Conservation (phyloP, 2,329 filamentous ascomycete species). For the Penicillium sp. region DNA sequence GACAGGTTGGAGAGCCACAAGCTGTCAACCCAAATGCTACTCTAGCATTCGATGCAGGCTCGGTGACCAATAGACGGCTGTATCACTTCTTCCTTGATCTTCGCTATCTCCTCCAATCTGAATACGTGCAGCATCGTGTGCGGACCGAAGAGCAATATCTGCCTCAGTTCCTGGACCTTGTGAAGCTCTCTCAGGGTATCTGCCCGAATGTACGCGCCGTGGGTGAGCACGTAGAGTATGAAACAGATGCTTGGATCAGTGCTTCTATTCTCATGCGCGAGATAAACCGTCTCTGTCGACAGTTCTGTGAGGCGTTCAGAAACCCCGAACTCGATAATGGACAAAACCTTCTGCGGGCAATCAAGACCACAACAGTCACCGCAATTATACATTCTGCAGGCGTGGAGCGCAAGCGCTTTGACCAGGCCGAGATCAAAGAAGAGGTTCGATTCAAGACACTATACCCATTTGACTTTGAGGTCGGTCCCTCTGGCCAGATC, state of each 20-base stretch:
- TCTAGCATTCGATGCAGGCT: conserved; percentile 88
- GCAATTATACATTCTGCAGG: conserved; percentile 89
- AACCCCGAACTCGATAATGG: conserved; percentile 65
- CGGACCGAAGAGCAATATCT: conserved; percentile 83
- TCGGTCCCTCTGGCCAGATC: conserved; percentile 41
- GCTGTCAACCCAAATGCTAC: conserved; percentile 84
- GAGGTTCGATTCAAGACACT: conserved; percentile 79
- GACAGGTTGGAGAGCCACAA: conserved; percentile 91
- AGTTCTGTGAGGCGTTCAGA: conserved; percentile 83
- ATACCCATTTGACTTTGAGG: conserved; percentile 76
- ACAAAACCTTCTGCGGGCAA: conserved; percentile 68
- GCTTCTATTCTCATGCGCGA: conserved; percentile 92
- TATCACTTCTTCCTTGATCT: conserved; percentile 98
- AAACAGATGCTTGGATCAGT: conserved; percentile 97
- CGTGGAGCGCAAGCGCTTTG: conserved; percentile 81
- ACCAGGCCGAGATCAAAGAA: conserved; percentile 82
- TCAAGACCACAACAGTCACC: conserved; percentile 67
- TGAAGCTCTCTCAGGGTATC: conserved; percentile 95
- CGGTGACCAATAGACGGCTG: conserved; percentile 90
- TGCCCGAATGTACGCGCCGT: conserved; percentile 90
- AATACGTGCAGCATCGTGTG: conserved; percentile 82
- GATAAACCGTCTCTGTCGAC: conserved; percentile 87
- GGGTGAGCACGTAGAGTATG: conserved; percentile 95
- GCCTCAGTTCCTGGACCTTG: conserved; percentile 89
- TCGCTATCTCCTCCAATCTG: conserved; percentile 83